Base-by-base conservation (phyloP, 75 land plant genomes). In the Pinus tabuliformis region DNA sequence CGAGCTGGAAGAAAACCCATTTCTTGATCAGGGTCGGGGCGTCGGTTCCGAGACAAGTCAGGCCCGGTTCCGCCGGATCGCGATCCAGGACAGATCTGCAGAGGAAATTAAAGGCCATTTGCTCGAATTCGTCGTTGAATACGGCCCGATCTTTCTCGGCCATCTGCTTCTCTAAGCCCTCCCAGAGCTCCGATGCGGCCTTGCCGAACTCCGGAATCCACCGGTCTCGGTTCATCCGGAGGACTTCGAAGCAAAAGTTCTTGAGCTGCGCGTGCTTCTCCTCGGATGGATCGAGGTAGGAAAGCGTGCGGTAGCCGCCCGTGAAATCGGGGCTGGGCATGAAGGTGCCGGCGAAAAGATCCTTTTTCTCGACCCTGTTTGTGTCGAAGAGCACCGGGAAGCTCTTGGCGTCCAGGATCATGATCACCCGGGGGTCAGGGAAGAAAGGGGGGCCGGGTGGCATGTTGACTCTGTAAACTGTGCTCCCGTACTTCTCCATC, bases 251-350 rank as follows among this genome's bases (percentile, higher is more conserved):
- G 78, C 83, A 60, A 73, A 85, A 89, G 56, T 36, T 49, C 80
- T 89, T 89, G 73, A 88, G 59, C 57, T 66, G 54, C 26, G 61
- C 79, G 66, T 89, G 91, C 42, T 62, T 59, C 33, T 80, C 77
- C 68, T 89, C 91, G 24, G 79, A 68, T 18, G 91, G 79, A 68
- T 89, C 91, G 16, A 89, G 87, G 80, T 88, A 89, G 28, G 91
- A 65, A 62, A 82, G 83, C 45, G 80, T 62, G 20, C 91, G 74
- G 82, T 74, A 77, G 1, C 91, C 91, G 60, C 91, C 90, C 26
- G 81, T 88, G 80, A 79, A 83, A 4, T 56, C 59, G 17, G 78
- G 30, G 80, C 82, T 79, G 33, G 90, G 90, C 81, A 78, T 78
- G 81, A 49, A 88, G 21, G 91, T 88, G 18, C 91, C 91, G n/a